phyloP scores from a whole-genome alignment of 208 protist genomes.

The Leishmania amazonensis region DNA sequence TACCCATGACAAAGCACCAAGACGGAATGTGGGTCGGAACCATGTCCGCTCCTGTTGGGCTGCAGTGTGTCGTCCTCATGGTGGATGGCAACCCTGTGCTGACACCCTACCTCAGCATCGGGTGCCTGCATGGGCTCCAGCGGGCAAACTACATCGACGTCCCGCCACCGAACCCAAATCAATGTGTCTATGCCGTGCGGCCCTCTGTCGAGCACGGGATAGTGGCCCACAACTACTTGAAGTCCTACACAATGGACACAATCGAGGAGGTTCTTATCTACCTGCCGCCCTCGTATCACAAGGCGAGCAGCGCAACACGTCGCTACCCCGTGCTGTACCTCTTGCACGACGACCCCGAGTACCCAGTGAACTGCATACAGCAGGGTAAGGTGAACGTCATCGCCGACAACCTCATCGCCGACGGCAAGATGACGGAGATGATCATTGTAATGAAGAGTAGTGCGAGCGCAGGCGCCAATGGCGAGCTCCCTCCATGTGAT shows the following conservation, averaged over 20 bases:
- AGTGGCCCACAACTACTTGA: slow-evolving; percentile 28
- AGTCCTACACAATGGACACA: slow-evolving; percentile 21
- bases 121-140: slow-evolving; percentile 17
- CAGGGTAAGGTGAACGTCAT: slow-evolving; percentile 42
- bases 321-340: slow-evolving; percentile 47
- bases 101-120: slow-evolving; percentile 30
- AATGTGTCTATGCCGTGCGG: slow-evolving; percentile 15
- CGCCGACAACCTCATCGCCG: slow-evolving; percentile 43
- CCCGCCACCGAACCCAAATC: slow-evolving; percentile 13
- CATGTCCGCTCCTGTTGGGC: slow-evolving; percentile 12
- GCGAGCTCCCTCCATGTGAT: slow-evolving; percentile 1
- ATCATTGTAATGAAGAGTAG: slow-evolving; percentile 15
- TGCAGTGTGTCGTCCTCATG: slow-evolving; percentile 33
- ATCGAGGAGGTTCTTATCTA: slow-evolving; percentile 39
- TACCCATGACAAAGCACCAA: background rate
- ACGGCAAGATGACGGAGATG: slow-evolving; percentile 18
- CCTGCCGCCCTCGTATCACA: slow-evolving; percentile 39
- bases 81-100: slow-evolving; percentile 38
- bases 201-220: slow-evolving; percentile 21
- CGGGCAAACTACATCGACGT: slow-evolving; percentile 45
- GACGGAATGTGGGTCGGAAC: slow-evolving; percentile 26
- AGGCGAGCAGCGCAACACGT: slow-evolving; percentile 15
- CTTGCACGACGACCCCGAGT: slow-evolving; percentile 32
- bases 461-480: background rate
- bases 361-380: slow-evolving; percentile 28